Evolutionary conservation across 805 yeast genomes (phyloP).

Genomic region (Metschnikowia proteae): DNA sequence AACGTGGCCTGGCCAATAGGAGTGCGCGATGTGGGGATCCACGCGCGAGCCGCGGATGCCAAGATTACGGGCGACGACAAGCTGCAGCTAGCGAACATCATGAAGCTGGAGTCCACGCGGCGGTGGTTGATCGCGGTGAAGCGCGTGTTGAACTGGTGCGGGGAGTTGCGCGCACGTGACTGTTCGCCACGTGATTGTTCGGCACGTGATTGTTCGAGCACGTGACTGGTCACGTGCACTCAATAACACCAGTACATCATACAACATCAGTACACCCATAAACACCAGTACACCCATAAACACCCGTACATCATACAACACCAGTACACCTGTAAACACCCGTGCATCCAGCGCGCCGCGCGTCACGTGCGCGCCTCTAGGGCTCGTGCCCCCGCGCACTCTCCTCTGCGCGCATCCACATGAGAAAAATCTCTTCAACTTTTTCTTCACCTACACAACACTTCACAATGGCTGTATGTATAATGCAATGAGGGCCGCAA

Average conservation of each 20-base stretch:
- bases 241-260: neutral
- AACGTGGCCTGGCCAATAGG: constrained; percentile 94
- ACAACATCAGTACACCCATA: neutral
- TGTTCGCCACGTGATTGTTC: no score
- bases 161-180: constrained; percentile 3
- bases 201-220: no score
- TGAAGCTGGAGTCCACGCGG: constrained; percentile 73
- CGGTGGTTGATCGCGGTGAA: constrained; percentile 75
- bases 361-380: constrained; percentile 4
- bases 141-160: constrained; percentile 50
- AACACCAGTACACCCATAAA: neutral
- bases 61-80: constrained; percentile 48
- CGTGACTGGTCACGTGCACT: neutral
- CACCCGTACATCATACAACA: neutral
- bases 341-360: neutral
- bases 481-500: neutral
- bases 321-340: no score
- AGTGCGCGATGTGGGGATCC: constrained; percentile 73
- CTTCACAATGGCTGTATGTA: constrained; percentile 24
- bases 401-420: constrained; percentile 1
- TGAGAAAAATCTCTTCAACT: constrained; percentile 4
- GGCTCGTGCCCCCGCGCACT: constrained; percentile 15
- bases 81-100: constrained; percentile 57
- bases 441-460: constrained; percentile 9
- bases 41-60: constrained; percentile 62